Percentiles rank a stretch among this genome's conserved stretches.
phyloP scores from a whole-genome alignment of 2,329 filamentous ascomycete genomes.

The Penicillium sp. region DNA sequence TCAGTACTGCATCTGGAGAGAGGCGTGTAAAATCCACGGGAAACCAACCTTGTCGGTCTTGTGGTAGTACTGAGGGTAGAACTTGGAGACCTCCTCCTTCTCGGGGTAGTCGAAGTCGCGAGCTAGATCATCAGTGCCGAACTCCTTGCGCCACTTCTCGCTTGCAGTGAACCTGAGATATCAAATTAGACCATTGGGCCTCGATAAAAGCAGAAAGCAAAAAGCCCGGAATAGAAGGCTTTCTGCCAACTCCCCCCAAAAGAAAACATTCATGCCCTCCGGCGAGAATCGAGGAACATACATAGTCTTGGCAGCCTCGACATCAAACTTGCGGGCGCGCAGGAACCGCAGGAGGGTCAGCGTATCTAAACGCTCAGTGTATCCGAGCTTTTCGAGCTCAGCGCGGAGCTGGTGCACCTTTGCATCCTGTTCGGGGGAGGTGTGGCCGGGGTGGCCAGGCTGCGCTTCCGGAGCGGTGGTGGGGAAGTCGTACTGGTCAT shows the following conservation, averaged over 20 bases:
- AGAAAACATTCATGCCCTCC: slow-evolving; percentile 2
- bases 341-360: slow-evolving; percentile 90
- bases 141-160: slow-evolving; percentile 88
- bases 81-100: slow-evolving; percentile 78
- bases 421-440: slow-evolving; percentile 82
- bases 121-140: slow-evolving; percentile 77
- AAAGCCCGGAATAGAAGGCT: neutral
- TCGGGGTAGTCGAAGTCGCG: slow-evolving; percentile 83
- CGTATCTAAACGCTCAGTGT: slow-evolving; percentile 82
- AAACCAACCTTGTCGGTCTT: slow-evolving; percentile 59
- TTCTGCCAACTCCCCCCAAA: neutral
- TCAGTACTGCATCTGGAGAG: neutral
- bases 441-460: slow-evolving; percentile 81
- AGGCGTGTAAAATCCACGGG: neutral
- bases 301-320: slow-evolving; percentile 81
- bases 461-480: slow-evolving; percentile 68
- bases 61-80: slow-evolving; percentile 99
- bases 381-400: slow-evolving; percentile 79
- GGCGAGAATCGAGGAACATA: slow-evolving; percentile 48
- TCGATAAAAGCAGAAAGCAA: neutral
- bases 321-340: slow-evolving; percentile 92
- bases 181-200: slow-evolving; percentile 4
- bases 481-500: slow-evolving; percentile 94
- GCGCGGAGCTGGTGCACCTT: slow-evolving; percentile 81
- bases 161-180: slow-evolving; percentile 75